Evolutionary conservation across 805 yeast species (phyloP).

Genomic region (Nakazawaea holstii): DNA sequence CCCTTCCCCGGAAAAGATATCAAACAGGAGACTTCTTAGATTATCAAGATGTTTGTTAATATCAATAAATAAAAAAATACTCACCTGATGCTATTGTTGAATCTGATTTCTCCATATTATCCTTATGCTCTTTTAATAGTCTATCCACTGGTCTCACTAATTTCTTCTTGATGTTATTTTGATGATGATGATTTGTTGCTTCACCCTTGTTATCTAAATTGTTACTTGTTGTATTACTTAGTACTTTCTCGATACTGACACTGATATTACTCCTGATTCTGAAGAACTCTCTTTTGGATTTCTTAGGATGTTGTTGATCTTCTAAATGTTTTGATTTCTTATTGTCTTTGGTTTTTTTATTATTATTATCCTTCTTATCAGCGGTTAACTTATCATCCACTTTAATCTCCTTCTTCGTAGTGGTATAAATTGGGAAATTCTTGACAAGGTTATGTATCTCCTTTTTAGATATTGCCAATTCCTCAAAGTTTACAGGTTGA

Average conservation of each 20-base stretch:
- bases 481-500: neutral
- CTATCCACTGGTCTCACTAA: slow-evolving; percentile 6
- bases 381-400: neutral
- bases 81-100: neutral
- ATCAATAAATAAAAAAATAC: too few relatives aligned
- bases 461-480: neutral
- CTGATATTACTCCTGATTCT: slow-evolving; percentile 8
- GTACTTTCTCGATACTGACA: slow-evolving; percentile 7
- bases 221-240: neutral
- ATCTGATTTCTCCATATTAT: neutral
- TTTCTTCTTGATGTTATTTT: neutral
- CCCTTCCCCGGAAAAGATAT: too few relatives aligned
- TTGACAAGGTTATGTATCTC: slow-evolving; percentile 6
- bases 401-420: neutral
- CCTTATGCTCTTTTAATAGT: neutral
- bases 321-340: neutral
- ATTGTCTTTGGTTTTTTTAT: neutral
- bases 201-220: too few relatives aligned
- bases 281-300: neutral
- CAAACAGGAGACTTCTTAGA: too few relatives aligned
- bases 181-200: too few relatives aligned
- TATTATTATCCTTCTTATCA: neutral
- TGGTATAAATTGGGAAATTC: slow-evolving; percentile 5
- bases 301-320: neutral
- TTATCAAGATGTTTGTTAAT: too few relatives aligned